These are phyloP conservation scores for Elsinoe arachidis DNA, from an alignment of 2,329 filamentous ascomycete species.

Conservation along the genomic window DNA sequence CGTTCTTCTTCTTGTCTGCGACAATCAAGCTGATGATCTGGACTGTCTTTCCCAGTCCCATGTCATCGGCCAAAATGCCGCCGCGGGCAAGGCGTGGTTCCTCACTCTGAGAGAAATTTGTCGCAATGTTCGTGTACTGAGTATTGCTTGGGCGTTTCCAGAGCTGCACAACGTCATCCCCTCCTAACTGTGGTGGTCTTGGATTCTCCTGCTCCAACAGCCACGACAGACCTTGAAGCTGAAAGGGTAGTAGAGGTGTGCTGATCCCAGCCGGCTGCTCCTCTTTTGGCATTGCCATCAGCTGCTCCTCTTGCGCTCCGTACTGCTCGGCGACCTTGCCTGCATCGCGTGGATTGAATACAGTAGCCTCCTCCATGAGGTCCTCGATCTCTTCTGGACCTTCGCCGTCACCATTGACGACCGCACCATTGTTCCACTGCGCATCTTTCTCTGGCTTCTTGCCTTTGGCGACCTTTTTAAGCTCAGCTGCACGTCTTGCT, in stretches of 20 bases:
- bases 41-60: constrained; percentile 85
- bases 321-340: constrained; percentile 60
- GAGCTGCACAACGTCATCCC: constrained; percentile 60
- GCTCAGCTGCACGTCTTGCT: constrained; percentile 24
- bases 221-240: constrained; percentile 73
- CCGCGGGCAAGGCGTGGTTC: constrained; percentile 62
- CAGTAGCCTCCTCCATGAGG: constrained; percentile 57
- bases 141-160: constrained; percentile 52
- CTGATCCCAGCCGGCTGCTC: constrained; percentile 56
- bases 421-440: constrained; percentile 2
- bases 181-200: constrained; percentile 49
- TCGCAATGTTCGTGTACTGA: constrained; percentile 60
- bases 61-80: constrained; percentile 83
- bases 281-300: constrained; percentile 64
- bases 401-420: constrained; percentile 26
- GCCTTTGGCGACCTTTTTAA: constrained; percentile 16
- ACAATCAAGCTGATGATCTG: constrained; percentile 76
- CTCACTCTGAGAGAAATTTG: constrained; percentile 52
- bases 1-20: constrained; percentile 34
- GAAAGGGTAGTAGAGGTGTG: constrained; percentile 68
- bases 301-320: constrained; percentile 59
- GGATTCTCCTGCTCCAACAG: constrained; percentile 69
- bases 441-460: constrained; percentile 6
- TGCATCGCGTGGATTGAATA: constrained; percentile 57
- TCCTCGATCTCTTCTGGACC: constrained; percentile 48